Percentiles rank a stretch among this genome's conserved stretches.
phyloP scores from a whole-genome alignment of 1,139 yeast genomes.

The Saccharomyces hybrid region DNA sequence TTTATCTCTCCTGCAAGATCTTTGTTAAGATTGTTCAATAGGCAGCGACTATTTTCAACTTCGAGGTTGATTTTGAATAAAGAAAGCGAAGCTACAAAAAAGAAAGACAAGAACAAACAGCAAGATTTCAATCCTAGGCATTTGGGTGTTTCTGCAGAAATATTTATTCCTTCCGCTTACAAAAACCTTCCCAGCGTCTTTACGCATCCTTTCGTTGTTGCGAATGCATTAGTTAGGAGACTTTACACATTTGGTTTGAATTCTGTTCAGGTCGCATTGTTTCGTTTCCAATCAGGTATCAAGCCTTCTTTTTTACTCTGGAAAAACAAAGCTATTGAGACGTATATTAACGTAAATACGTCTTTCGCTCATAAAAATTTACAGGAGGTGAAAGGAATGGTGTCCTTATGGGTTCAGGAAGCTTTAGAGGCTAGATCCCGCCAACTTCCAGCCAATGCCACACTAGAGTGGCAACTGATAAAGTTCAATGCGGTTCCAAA shows the following conservation, averaged over 20 bases:
- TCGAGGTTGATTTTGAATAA: conserved; percentile 5
- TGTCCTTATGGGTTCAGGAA: conserved; percentile 57
- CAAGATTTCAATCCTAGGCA: conserved; percentile 34
- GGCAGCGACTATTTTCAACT: neutral
- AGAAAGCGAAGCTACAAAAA: conserved; percentile 2
- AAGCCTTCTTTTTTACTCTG: conserved; percentile 61
- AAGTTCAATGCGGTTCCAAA: conserved; percentile 68
- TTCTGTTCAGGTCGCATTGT: conserved; percentile 56
- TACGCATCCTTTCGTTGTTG: conserved; percentile 36
- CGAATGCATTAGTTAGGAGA: conserved; percentile 41
- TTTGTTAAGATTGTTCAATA: neutral
- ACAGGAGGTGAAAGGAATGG: conserved; percentile 37
- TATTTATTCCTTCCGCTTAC: conserved; percentile 44
- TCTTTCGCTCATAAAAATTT: conserved; percentile 53
- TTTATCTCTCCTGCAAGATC: neutral
- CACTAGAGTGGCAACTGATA: conserved; percentile 68
- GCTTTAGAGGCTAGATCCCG: conserved; percentile 45
- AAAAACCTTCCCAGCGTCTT: conserved; percentile 40
- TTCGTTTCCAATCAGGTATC: conserved; percentile 55
- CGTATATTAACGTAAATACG: conserved; percentile 56
- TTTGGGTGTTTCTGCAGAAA: conserved; percentile 42
- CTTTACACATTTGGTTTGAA: conserved; percentile 51
- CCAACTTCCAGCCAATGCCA: conserved; percentile 51
- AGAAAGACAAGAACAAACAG: conserved; percentile 5
- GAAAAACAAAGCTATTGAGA: conserved; percentile 70